Evolutionary conservation across 2,329 filamentous ascomycete genomes (phyloP), one percentile per base, ranked within the genome.

Genomic region (Blastomyces percursus): DNA sequence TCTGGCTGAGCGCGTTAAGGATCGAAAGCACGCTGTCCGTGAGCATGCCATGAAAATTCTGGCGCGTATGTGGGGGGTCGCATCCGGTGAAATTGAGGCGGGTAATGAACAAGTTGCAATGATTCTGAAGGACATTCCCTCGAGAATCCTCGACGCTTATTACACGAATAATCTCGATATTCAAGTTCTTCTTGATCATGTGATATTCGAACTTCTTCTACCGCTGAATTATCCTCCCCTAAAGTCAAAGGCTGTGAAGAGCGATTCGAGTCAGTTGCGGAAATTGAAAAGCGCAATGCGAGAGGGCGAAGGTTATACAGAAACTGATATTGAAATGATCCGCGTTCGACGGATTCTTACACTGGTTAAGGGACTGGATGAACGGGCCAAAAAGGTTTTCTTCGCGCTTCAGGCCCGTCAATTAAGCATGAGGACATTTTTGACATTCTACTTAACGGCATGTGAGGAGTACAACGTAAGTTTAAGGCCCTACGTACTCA

Each of bases 1-100:
- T 66, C 82, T 99, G 32, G 90, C 90, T 35, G 91, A 96, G 71
- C 85, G 94, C 66, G 91, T 90, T 67, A 91, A 92, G 68, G 95
- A 99, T 76, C 87, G 88, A 65, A 93, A 88, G 72, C 84, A 87
- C 16, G 80, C 84, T 51, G 90, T 99, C 12, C 89, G 93, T 63
- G 86, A 89, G 48, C 90, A 93, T 69, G 92, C 91, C 30, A 96
- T 96, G 84, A 87, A 86, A 59, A 81, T 95, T 9, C 79, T 97
- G 1, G 90, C 85, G 12, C 90, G 87, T 65, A 86, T 97, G 35
- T 99, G 94, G 94, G 92, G 90, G n/a, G 92, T 95, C 21, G 93
- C 90, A 14, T 85, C 87, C 21, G 90, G 91, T 21, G 92, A 96
- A 69, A 89, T 99, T 68, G 86, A 90, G 30, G 85, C 88, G 60